These are phyloP conservation scores for Ciborinia camelliae DNA, from an alignment of 2,329 filamentous ascomycete species.

Conservation along the genomic window DNA sequence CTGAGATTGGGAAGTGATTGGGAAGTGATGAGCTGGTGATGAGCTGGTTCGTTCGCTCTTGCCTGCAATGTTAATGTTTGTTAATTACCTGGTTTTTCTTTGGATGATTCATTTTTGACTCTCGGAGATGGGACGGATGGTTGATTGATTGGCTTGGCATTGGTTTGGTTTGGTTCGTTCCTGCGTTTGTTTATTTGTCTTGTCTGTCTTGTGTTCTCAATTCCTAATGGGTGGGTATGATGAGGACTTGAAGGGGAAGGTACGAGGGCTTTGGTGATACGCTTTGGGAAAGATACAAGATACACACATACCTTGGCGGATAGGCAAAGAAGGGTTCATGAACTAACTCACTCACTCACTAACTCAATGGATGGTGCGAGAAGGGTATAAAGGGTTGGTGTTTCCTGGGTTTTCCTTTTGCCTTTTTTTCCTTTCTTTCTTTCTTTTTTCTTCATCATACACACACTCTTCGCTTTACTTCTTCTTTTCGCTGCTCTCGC, in stretches of 20 bases:
- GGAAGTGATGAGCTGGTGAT: too few species aligned
- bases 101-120: too few species aligned
- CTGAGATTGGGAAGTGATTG: background rate
- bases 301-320: background rate
- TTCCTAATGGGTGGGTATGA: too few species aligned
- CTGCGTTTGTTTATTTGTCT: background rate
- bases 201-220: too few species aligned
- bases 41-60: too few species aligned
- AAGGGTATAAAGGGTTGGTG: background rate
- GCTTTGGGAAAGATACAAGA: background rate
- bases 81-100: too few species aligned
- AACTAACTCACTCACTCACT: too few species aligned
- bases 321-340: too few species aligned
- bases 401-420: background rate
- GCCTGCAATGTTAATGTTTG: background rate
- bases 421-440: background rate
- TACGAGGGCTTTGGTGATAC: background rate
- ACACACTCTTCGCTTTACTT: background rate
- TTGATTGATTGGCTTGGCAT: background rate
- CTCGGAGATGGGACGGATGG: background rate
- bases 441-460: background rate
- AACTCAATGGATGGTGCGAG: background rate
- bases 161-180: background rate
- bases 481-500: background rate
- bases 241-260: background rate